A percentile compares a stretch with the other conserved stretches of the same genome.
These are phyloP conservation scores for Durusdinium trenchii DNA, from an alignment of 73 alveolate genomes.

Conservation along the genomic window DNA sequence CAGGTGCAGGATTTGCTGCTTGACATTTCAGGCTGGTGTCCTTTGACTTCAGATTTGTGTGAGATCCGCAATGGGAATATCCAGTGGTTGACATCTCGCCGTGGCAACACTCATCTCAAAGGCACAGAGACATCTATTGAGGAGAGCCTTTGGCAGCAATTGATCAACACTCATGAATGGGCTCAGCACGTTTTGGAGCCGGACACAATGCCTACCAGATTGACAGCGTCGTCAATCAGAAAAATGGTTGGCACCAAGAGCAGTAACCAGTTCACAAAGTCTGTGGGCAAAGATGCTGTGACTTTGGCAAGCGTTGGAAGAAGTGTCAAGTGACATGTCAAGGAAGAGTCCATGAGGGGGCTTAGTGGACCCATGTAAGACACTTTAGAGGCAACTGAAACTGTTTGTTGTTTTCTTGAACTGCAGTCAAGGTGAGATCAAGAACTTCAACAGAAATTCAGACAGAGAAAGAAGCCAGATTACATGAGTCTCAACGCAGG, in stretches of 20 bases:
- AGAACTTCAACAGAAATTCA: background rate
- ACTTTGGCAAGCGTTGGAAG: background rate
- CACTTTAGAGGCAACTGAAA: no score
- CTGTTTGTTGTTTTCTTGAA: background rate
- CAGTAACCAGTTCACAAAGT: background rate
- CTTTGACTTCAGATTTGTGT: background rate
- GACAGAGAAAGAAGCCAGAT: background rate
- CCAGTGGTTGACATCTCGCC: background rate
- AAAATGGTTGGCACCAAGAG: background rate
- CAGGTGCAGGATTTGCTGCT: background rate
- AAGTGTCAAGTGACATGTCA: no score
- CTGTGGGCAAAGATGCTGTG: background rate
- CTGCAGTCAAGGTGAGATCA: background rate
- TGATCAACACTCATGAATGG: background rate
- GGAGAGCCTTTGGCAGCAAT: background rate
- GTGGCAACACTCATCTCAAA: background rate
- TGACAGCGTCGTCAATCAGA: no score
- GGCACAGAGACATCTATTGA: background rate
- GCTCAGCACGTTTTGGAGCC: background rate
- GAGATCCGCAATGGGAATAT: slow-evolving; percentile 10
- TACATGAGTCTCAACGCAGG: background rate
- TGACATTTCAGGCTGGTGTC: slow-evolving; percentile 17
- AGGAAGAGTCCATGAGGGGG: no score
- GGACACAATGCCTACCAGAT: no score
- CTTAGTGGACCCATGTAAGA: background rate